These are phyloP conservation scores for Ogataea populi-albae DNA, from an alignment of 805 yeast genomes.

Conservation along the genomic window DNA sequence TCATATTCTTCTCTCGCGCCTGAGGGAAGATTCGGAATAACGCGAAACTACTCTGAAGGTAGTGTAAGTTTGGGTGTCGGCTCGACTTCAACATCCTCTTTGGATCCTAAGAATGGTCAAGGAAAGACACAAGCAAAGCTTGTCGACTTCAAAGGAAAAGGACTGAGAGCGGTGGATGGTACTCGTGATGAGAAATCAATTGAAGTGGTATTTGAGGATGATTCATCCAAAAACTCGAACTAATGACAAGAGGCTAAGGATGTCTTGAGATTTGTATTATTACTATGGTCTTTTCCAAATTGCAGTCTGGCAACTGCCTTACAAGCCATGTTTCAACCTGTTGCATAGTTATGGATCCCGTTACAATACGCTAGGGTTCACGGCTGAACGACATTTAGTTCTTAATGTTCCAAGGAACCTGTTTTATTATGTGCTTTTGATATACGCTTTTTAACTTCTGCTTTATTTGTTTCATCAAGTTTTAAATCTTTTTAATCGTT, in stretches of 20 bases:
- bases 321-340: no score
- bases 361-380: no score
- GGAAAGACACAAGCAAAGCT: constrained; percentile 36
- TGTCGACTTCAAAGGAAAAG: constrained; percentile 46
- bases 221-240: constrained; percentile 14
- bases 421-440: constrained; percentile 2
- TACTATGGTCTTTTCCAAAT: constrained; percentile 1
- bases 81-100: not conserved
- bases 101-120: not conserved
- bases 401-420: no score
- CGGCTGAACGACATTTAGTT: no score
- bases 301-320: no score
- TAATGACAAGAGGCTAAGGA: no score
- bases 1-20: constrained; percentile 7
- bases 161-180: constrained; percentile 39
- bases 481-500: constrained; percentile 1
- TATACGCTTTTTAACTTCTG: not conserved
- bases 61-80: constrained; percentile 6
- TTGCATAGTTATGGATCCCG: no score
- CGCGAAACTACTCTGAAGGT: constrained; percentile 13
- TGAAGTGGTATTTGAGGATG: constrained; percentile 23
- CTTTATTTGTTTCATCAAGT: not conserved
- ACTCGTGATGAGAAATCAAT: constrained; percentile 21
- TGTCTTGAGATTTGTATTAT: constrained; percentile 3
- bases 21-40: constrained; percentile 4